Conservation (phyloP, 441 rosid genomes). For the Pelargonium australe region DNA sequence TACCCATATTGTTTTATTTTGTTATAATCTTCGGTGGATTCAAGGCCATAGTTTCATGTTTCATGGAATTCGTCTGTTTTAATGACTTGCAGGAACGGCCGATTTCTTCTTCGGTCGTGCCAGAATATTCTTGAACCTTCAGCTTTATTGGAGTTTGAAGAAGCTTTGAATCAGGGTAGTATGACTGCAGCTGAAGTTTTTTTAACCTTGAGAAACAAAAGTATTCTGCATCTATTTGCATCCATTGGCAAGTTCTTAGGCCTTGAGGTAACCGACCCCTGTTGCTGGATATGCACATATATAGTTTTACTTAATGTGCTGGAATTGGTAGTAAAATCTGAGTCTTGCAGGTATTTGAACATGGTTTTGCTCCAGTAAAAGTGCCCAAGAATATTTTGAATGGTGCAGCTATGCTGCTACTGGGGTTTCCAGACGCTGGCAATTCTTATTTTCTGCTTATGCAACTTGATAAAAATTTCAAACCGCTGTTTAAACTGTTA, state of each 20-base stretch:
- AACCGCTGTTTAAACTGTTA: constrained; percentile 71
- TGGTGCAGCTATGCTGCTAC: constrained; percentile 55
- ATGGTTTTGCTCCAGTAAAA: constrained; percentile 61
- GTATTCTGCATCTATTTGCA: constrained; percentile 81
- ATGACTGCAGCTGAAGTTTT: constrained; percentile 74
- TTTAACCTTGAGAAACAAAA: constrained; percentile 75
- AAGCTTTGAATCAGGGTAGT: constrained; percentile 90
- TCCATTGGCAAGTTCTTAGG: constrained; percentile 89
- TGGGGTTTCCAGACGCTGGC: constrained; percentile 91
- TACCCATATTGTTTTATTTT: too few species aligned
- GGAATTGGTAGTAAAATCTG: constrained; percentile 20
- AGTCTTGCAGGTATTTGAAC: constrained; percentile 73
- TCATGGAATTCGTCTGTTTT: too few species aligned
- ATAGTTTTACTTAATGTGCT: constrained; percentile 2
- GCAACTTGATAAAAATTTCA: constrained; percentile 92
- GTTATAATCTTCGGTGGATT: too few species aligned
- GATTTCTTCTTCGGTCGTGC: constrained; percentile 71
- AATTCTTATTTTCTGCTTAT: constrained; percentile 79
- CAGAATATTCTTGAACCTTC: constrained; percentile 54
- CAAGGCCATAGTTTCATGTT: too few species aligned
- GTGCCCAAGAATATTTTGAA: constrained; percentile 58
- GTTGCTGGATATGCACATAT: not conserved
- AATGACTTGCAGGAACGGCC: constrained; percentile 67
- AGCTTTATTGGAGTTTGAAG: constrained; percentile 70
- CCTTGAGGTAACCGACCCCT: constrained; percentile 54